Conservation (phyloP, 2,329 filamentous ascomycete genomes). For the Penicillium frequentans region DNA sequence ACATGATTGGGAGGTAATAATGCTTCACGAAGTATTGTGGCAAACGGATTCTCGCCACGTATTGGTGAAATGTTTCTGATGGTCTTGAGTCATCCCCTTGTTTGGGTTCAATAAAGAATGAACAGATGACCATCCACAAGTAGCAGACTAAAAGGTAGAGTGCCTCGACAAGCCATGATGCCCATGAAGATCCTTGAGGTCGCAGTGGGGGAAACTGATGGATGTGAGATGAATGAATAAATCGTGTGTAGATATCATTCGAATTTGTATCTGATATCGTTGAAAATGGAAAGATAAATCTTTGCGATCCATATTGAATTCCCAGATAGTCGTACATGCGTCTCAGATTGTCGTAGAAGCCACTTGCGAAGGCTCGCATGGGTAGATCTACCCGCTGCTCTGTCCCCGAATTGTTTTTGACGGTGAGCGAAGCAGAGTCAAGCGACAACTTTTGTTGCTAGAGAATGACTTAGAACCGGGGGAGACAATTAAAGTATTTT, state of each 20-base stretch:
- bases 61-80: slow-evolving; percentile 51
- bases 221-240: slow-evolving; percentile 56
- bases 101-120: slow-evolving; percentile 48
- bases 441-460: slow-evolving; percentile 47
- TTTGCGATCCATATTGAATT: slow-evolving; percentile 51
- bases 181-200: slow-evolving; percentile 30
- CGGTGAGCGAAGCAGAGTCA: slow-evolving; percentile 46
- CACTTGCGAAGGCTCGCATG: slow-evolving; percentile 53
- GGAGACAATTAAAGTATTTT: neutral
- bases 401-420: slow-evolving; percentile 22
- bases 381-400: slow-evolving; percentile 43
- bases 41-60: slow-evolving; percentile 52
- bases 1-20: slow-evolving; percentile 58
- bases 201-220: slow-evolving; percentile 50
- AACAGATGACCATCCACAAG: slow-evolving; percentile 55
- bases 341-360: slow-evolving; percentile 58
- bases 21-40: slow-evolving; percentile 49
- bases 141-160: slow-evolving; percentile 52
- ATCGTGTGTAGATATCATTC: slow-evolving; percentile 39
- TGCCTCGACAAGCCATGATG: slow-evolving; percentile 45
- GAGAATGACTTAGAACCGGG: neutral
- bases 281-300: slow-evolving; percentile 51
- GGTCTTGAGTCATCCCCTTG: slow-evolving; percentile 9
- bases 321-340: slow-evolving; percentile 58
- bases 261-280: slow-evolving; percentile 8